Evolutionary conservation across 768 basidiomycete genomes (phyloP), one percentile per base, ranked within the genome.

Genomic region (Trametes coccinea): DNA sequence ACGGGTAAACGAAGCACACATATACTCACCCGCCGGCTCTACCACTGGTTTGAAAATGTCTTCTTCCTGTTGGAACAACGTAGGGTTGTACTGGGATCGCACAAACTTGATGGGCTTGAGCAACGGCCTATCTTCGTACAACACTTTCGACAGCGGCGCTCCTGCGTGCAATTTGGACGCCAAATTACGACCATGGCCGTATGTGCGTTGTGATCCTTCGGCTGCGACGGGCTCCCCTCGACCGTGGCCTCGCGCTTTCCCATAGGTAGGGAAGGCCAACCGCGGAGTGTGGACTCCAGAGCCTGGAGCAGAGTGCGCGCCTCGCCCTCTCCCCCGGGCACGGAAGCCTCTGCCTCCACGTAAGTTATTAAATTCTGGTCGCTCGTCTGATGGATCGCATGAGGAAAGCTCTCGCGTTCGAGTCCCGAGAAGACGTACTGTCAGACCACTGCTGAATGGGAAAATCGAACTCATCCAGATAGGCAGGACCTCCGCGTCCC

Each of bases 71-170:
- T 73, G 63, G 83, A 93, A 74, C 77, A 80, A 57, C 68, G 80
- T 72, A 55, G 81, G 75, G 2, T 81, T 83, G 45, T 79, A 53
- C 10, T 79, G 76, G 0, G 88, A 84, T 16, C 77, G 84, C 11
- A 93, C 89, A 65, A 93, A 93, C 11, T 74, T 74, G 64, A 93
- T 76, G 0, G 90, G 91, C n/a, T 78, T 77, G 16, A 92, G 76
- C 0, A 85, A 75, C 1, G 88, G 89, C 31, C 90, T 75, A 41
- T 84, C 82, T 29, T 80, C 73, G 60, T 82, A 78, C 7, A 89
- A 75, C 45, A 87, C 67, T 27, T 76, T 79, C 1, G 88, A 88
- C 16, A 88, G 74, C 4, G 86, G 76, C 2, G 80, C 79, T 48
- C 80, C 77, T n/a, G 72, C 67, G 10, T 74, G 71, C 17, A 75